Conservation (phyloP, 1,284 basidiomycete species). For the Entoloma clypeatum region DNA sequence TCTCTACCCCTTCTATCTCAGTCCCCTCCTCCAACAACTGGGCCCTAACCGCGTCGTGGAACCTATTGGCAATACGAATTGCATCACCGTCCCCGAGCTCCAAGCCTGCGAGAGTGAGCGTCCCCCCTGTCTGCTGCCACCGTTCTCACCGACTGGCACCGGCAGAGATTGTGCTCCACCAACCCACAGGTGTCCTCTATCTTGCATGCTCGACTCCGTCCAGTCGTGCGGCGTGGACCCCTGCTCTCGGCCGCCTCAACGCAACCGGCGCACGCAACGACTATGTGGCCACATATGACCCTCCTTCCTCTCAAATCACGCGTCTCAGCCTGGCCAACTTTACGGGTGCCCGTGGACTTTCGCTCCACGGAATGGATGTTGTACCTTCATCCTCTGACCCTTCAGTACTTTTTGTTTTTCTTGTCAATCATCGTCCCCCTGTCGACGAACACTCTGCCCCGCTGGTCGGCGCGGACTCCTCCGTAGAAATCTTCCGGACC, state of each 20-base stretch:
- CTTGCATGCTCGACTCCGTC: conserved; percentile 62
- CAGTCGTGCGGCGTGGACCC: conserved; percentile 54
- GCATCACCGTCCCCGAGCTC: conserved; percentile 46
- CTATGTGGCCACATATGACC: conserved; percentile 63
- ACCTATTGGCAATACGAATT: conserved; percentile 43
- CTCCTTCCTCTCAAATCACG: conserved; percentile 20
- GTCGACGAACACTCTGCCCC: conserved; percentile 35
- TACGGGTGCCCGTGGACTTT: conserved; percentile 44
- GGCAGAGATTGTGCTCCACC: conserved; percentile 53
- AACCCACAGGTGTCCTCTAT: conserved; percentile 58
- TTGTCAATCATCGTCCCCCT: conserved; percentile 61
- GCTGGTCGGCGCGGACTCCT: conserved; percentile 65
- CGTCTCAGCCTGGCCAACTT: conserved; percentile 27
- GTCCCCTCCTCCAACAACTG: conserved; percentile 34
- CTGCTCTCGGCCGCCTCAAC: conserved; percentile 43
- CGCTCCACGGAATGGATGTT: conserved; percentile 71
- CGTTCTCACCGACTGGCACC: not conserved
- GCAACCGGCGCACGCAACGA: conserved; percentile 44
- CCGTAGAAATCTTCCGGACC: conserved; percentile 68
- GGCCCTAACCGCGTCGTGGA: conserved; percentile 45
- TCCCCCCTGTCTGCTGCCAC: not conserved
- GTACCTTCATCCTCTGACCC: conserved; percentile 49
- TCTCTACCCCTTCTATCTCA: conserved; percentile 41
- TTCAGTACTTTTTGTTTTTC: conserved; percentile 57
- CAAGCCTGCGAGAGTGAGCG: conserved; percentile 63